Evolutionary conservation across 2,329 filamentous ascomycete genomes (phyloP).

Genomic region (Phialocephala sp.): DNA sequence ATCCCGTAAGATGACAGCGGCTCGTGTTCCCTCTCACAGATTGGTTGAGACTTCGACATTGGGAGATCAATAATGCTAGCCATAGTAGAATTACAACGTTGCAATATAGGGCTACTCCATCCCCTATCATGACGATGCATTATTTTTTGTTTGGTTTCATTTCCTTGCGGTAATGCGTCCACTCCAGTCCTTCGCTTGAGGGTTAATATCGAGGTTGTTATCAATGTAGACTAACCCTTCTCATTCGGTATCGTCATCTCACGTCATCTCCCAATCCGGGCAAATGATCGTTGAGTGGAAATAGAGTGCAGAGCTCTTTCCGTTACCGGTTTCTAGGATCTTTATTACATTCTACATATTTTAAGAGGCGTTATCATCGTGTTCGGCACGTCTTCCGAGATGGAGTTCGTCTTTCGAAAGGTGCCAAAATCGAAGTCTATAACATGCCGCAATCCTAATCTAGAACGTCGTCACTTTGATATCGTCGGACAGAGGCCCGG

Average conservation of each 20-base stretch:
- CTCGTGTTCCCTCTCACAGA: neutral
- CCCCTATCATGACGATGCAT: neutral
- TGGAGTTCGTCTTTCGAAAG: neutral
- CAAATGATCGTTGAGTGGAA: neutral
- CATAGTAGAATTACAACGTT: constrained; percentile 6
- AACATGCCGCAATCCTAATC: neutral
- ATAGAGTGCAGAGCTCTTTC: neutral
- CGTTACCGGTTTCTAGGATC: neutral
- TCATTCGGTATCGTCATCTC: neutral
- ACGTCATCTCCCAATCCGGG: neutral
- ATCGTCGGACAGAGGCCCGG: too few species aligned
- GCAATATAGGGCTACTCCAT: constrained; percentile 6
- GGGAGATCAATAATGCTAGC: neutral
- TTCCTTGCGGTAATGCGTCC: constrained; percentile 1
- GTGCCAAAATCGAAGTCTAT: neutral
- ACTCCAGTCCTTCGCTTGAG: neutral
- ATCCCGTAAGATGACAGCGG: neutral
- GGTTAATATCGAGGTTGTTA: neutral
- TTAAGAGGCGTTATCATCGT: neutral
- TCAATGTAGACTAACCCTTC: neutral
- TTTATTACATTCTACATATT: neutral
- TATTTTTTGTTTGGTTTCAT: neutral
- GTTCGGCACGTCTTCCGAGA: neutral
- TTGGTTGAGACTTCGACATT: neutral
- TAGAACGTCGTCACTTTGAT: neutral